Evolutionary conservation across 2,329 filamentous ascomycete species (phyloP).

Genomic region (Penicillium italicum): DNA sequence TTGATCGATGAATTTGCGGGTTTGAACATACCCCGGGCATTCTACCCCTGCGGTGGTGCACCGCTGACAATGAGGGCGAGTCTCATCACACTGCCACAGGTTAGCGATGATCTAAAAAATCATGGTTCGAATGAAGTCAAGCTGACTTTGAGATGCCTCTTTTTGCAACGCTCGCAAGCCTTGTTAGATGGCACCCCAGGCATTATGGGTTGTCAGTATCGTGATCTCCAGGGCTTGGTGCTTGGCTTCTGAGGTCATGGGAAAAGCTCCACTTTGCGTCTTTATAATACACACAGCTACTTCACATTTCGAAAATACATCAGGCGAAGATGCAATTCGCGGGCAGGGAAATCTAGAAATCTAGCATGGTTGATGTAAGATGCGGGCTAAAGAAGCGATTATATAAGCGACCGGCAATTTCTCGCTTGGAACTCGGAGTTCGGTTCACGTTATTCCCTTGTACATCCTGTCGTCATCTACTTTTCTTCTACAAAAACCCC

Average conservation of each 20-base stretch:
- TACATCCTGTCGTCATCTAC: slow-evolving; percentile 10
- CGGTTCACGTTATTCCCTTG: not conserved
- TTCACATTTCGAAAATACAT: slow-evolving; percentile 5
- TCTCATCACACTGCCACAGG: slow-evolving; percentile 38
- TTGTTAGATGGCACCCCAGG: slow-evolving; percentile 41
- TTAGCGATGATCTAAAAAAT: not conserved
- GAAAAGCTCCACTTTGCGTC: not conserved
- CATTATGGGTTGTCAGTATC: slow-evolving; percentile 23
- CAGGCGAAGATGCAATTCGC: not conserved
- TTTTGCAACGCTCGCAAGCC: slow-evolving; percentile 41
- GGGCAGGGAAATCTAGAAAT: not conserved
- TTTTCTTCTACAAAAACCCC: not conserved
- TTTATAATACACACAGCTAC: not conserved
- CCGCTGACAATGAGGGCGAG: slow-evolving; percentile 38
- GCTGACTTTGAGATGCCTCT: slow-evolving; percentile 39
- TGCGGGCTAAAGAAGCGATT: not conserved
- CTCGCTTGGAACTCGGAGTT: not conserved
- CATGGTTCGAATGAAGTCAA: not conserved
- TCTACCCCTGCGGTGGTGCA: slow-evolving; percentile 38
- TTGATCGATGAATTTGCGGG: slow-evolving; percentile 44
- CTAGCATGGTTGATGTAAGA: slow-evolving; percentile 5
- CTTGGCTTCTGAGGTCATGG: not conserved
- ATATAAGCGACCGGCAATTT: not conserved
- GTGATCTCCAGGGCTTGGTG: not conserved
- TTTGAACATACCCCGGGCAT: slow-evolving; percentile 44